Percentiles rank a stretch among this genome's conserved stretches.
phyloP scores from a whole-genome alignment of 441 rosid genomes.

The Eutrema salsugineum region DNA sequence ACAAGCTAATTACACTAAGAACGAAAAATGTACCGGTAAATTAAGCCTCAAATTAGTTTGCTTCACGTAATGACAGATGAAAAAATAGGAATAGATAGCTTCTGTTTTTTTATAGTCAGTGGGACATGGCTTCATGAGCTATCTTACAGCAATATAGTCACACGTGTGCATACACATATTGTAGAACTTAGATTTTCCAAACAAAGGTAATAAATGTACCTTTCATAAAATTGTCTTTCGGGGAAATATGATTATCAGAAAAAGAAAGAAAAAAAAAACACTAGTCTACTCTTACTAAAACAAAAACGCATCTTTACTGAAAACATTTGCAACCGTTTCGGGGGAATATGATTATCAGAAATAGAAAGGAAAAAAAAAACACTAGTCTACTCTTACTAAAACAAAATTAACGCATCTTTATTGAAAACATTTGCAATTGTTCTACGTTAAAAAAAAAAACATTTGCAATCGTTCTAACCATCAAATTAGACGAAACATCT shows the following conservation, averaged over 20 bases:
- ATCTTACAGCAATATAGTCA: neutral
- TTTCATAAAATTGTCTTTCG: neutral
- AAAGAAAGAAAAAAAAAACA: no score
- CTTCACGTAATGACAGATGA: neutral
- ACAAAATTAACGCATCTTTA: no score
- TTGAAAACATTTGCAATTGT: neutral
- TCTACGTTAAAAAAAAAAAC: no score
- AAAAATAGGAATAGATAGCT: neutral
- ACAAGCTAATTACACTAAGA: no score
- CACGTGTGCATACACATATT: neutral
- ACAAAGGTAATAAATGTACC: neutral
- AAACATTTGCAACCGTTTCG: no score
- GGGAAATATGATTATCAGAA: neutral
- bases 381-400: neutral
- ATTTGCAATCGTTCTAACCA: neutral
- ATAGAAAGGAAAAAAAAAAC: no score
- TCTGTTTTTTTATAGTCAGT: neutral
- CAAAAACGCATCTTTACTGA: neutral
- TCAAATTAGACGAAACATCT: constrained; percentile 7
- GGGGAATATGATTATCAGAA: neutral
- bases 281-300: neutral
- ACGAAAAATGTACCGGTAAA: no score
- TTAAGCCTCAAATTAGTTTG: no score
- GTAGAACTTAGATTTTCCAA: neutral
- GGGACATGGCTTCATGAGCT: neutral